phyloP scores from a whole-genome alignment of 805 yeast genomes.

The Candida parachauliodes region DNA sequence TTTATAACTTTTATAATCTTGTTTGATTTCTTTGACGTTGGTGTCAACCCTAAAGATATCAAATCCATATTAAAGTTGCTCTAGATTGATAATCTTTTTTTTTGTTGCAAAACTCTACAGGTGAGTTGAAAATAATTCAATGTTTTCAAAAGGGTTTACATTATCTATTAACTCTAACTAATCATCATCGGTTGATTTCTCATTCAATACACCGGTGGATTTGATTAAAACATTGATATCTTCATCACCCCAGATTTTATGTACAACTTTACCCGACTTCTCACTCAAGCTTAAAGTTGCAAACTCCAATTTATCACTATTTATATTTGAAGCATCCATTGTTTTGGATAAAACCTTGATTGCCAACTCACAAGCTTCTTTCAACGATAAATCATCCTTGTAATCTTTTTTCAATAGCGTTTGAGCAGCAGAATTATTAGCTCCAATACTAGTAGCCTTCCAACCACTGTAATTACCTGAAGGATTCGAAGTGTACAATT shows the following conservation, averaged over 20 bases:
- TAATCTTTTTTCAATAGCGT: constrained; percentile 93
- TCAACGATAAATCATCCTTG: constrained; percentile 69
- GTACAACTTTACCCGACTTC: constrained; percentile 50
- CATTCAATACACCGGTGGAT: constrained; percentile 64
- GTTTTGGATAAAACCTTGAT: constrained; percentile 90
- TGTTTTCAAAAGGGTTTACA: no score
- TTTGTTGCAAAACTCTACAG: no score
- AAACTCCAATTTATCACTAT: constrained; percentile 88
- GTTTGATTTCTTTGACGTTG: constrained; percentile 6
- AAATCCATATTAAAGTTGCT: constrained; percentile 16
- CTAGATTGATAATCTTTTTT: no score
- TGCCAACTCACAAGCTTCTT: constrained; percentile 83
- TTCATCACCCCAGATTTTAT: constrained; percentile 74
- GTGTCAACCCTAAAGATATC: constrained; percentile 11
- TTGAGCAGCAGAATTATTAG: constrained; percentile 94
- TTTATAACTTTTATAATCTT: constrained; percentile 20
- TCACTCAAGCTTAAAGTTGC: constrained; percentile 64
- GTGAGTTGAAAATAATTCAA: no score
- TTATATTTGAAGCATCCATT: constrained; percentile 81
- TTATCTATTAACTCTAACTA: no score
- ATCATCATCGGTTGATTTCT: constrained; percentile 25
- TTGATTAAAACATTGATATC: constrained; percentile 75
- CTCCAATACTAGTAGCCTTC: constrained; percentile 97
- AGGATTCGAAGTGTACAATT: constrained; percentile 91
- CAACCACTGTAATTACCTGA: constrained; percentile 97